A percentile compares a stretch with the other conserved stretches of the same genome.
phyloP scores from a whole-genome alignment of 257 asterid species.

The Nicotiana otophora region DNA sequence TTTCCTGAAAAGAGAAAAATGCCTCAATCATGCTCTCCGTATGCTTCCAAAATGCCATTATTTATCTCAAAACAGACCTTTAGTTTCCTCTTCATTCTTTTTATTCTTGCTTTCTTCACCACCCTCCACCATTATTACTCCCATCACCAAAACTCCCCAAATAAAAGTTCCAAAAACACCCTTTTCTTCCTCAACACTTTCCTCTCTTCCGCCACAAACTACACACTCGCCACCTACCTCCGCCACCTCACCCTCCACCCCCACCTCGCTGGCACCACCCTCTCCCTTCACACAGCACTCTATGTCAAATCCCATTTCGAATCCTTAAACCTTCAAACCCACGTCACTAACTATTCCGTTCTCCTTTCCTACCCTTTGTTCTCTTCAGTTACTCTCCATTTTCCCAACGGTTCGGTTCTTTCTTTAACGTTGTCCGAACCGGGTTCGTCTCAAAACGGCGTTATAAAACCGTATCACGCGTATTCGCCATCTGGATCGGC shows the following conservation, averaged over 20 bases:
- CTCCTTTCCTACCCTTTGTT: conserved; percentile 72
- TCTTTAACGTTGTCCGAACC: conserved; percentile 47
- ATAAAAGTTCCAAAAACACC: not conserved
- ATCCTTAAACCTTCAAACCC: conserved; percentile 47
- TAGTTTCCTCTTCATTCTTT: conserved; percentile 39
- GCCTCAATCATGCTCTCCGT: not conserved
- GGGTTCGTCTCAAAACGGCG: conserved; percentile 28
- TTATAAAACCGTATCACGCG: conserved; percentile 71
- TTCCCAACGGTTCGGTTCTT: conserved; percentile 35
- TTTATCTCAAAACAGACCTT: conserved; percentile 36
- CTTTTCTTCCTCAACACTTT: conserved; percentile 33
- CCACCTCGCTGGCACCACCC: conserved; percentile 82
- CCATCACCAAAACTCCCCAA: conserved; percentile 5
- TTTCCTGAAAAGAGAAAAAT: not conserved
- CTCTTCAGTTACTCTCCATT: conserved; percentile 57
- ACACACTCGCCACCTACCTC: conserved; percentile 73
- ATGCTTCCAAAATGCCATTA: conserved; percentile 16
- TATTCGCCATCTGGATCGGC: conserved; percentile 85
- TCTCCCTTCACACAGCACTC: conserved; percentile 52
- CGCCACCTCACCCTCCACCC: conserved; percentile 86
- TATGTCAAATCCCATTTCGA: conserved; percentile 68
- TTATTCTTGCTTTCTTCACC: conserved; percentile 38
- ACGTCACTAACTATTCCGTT: conserved; percentile 43
- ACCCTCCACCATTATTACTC: conserved; percentile 28
- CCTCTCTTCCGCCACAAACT: conserved; percentile 64